A percentile compares a stretch with the other conserved stretches of the same genome.
phyloP scores from a whole-genome alignment of 1,284 basidiomycete species.

The Cystodermella granulosa region DNA sequence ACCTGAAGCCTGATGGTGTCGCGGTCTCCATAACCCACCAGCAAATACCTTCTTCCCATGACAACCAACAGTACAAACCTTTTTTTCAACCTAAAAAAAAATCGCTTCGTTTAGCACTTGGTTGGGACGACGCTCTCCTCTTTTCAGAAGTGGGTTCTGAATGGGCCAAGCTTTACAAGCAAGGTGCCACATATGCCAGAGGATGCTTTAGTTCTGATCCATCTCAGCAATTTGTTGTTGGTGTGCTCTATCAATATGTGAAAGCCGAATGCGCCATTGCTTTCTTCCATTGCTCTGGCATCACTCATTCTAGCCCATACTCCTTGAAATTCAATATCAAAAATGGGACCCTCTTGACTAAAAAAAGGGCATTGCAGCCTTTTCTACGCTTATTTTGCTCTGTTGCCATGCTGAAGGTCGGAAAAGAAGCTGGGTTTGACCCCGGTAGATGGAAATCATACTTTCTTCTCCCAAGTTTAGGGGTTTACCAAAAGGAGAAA shows the following conservation, averaged over 20 bases:
- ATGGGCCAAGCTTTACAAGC: background rate
- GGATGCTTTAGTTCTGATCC: background rate
- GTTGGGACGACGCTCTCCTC: background rate
- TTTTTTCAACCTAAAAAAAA: background rate
- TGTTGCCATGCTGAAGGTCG: background rate
- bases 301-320: background rate
- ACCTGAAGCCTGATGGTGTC: background rate
- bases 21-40: background rate
- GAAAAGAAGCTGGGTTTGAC: background rate
- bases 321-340: background rate
- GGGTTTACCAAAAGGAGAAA: background rate
- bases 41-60: background rate
- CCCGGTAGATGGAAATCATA: background rate
- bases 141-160: background rate
- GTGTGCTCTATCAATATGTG: background rate
- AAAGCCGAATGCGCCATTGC: background rate
- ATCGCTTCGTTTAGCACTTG: background rate
- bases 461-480: background rate
- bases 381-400: background rate
- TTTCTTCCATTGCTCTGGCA: background rate
- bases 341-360: background rate
- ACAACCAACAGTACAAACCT: background rate
- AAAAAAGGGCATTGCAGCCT: background rate
- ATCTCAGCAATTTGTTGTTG: background rate
- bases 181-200: background rate